phyloP scores from a whole-genome alignment of 2,329 filamentous ascomycete species.

The Ophiosphaerella narmari region DNA sequence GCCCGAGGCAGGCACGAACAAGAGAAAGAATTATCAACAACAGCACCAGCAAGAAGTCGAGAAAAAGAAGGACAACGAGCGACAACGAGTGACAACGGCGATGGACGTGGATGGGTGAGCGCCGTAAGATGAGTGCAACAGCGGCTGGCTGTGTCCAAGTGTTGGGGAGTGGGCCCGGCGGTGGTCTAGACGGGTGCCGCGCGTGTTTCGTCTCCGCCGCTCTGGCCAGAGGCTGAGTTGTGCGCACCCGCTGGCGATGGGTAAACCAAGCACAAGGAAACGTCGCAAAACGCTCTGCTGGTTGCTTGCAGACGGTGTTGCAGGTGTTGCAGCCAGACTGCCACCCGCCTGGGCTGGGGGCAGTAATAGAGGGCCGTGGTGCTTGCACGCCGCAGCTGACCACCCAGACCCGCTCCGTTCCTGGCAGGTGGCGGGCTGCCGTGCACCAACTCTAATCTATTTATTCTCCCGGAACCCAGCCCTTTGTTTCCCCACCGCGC shows the following conservation, averaged over 20 bases:
- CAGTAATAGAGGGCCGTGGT: no score
- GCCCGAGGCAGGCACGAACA: slow-evolving; percentile 4
- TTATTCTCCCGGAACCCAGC: slow-evolving; percentile 13
- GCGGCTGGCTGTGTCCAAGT: slow-evolving; percentile 4
- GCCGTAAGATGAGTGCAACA: slow-evolving; percentile 12
- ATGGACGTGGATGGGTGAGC: not conserved
- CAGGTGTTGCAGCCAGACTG: no score
- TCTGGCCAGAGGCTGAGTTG: slow-evolving; percentile 17
- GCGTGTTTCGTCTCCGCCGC: slow-evolving; percentile 25
- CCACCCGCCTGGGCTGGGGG: no score
- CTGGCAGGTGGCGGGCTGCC: slow-evolving; percentile 12
- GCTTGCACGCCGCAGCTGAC: not conserved
- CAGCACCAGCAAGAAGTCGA: not conserved
- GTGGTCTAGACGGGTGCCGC: slow-evolving; percentile 12
- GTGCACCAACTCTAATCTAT: slow-evolving; percentile 20
- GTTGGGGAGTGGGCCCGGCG: slow-evolving; percentile 16
- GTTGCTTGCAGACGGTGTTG: not conserved
- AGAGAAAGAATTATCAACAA: not conserved
- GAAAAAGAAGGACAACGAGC: not conserved
- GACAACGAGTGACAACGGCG: slow-evolving; percentile 18
- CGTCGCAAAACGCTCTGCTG: slow-evolving; percentile 7
- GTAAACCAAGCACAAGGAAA: slow-evolving; percentile 6
- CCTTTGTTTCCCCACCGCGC: slow-evolving; percentile 7
- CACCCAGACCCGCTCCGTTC: slow-evolving; percentile 6
- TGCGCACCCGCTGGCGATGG: slow-evolving; percentile 16